phyloP scores from a whole-genome alignment of 2,329 filamentous ascomycete species.

The Teratosphaeria zuluensis region DNA sequence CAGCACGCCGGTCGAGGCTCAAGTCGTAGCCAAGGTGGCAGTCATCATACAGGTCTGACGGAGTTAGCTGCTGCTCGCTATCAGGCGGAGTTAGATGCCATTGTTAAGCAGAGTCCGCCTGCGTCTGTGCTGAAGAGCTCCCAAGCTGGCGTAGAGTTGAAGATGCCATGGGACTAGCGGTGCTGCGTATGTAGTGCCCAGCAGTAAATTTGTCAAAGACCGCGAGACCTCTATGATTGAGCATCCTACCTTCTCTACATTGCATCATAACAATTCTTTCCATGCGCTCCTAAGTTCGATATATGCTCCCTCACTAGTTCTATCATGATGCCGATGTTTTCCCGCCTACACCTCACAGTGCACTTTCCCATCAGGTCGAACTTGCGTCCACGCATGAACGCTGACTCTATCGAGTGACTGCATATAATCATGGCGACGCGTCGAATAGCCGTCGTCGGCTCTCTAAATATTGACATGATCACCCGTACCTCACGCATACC shows the following conservation, averaged over 20 bases:
- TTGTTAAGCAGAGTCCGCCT: background rate
- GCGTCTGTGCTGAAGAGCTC: background rate
- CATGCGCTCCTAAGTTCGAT: too few species aligned
- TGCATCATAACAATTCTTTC: too few species aligned
- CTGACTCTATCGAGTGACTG: background rate
- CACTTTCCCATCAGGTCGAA: background rate
- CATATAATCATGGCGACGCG: background rate
- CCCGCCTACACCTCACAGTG: background rate
- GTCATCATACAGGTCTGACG: background rate
- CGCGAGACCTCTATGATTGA: background rate
- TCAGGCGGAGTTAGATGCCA: background rate
- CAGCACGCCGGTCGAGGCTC: background rate
- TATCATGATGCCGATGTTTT: background rate
- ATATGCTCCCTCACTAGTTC: background rate
- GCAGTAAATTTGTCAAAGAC: background rate
- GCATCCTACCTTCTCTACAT: too few species aligned
- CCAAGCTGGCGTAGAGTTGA: background rate
- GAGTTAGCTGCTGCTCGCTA: background rate
- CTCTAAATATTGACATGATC: constrained; percentile 89
- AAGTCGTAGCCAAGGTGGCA: background rate
- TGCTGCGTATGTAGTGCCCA: background rate
- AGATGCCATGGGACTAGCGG: background rate
- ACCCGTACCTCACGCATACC: constrained; percentile 80
- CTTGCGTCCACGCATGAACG: background rate
- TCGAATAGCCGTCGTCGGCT: constrained; percentile 76